Base-by-base conservation (phyloP, 2,329 filamentous ascomycete species). In the Trichophyton mentagrophytes region DNA sequence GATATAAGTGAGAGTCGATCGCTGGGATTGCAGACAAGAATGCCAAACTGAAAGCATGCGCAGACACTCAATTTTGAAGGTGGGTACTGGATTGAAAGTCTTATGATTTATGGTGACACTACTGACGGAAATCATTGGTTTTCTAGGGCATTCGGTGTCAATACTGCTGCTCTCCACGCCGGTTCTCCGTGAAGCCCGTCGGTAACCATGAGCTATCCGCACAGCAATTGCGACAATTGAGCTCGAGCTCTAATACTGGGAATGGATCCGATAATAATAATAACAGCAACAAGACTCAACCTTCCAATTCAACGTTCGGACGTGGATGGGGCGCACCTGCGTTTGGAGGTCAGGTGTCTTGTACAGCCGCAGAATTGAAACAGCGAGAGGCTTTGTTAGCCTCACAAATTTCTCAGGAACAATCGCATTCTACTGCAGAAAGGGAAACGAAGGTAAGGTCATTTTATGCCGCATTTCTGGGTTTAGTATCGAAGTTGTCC, bases 321-420 rank as follows among this genome's bases (percentile, higher is more conserved):
- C 27, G 57, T 44, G 61, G 63, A 40, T 61, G 61, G 60, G 51
- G 57, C 4, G 60, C 49, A 30, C 57, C 59, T 20, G 33, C 60
- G 5, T 63, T 65, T 27, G 40, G 36, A 8, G 59, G 38, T 27
- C 15, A 30, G 20, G 13, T 49, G 9, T 51, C 59, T 13, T 60
- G 64, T 15, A 66, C 64, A 5, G 42, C 58, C 40, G 64, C 68
- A 57, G 64, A 67, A 62, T 33, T 56, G 59, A 63, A 65, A 49
- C 62, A 62, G 60, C 61, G 63, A 62, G 44, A 63, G 11, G 6
- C 20, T 17, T 15, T 61, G 3, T 11, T 59, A 33, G 17, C 59
- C 17, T 22, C 25, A 4, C 36, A 44, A 20, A 3, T 11, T 25
- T 20, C 22, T 20, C 56, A 58, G 25, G 20, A 58, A 20, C 15